A percentile compares a stretch with the other conserved stretches of the same genome.
phyloP scores from a whole-genome alignment of 148 eudicot genomes.

The Vaccinium myrtillus region DNA sequence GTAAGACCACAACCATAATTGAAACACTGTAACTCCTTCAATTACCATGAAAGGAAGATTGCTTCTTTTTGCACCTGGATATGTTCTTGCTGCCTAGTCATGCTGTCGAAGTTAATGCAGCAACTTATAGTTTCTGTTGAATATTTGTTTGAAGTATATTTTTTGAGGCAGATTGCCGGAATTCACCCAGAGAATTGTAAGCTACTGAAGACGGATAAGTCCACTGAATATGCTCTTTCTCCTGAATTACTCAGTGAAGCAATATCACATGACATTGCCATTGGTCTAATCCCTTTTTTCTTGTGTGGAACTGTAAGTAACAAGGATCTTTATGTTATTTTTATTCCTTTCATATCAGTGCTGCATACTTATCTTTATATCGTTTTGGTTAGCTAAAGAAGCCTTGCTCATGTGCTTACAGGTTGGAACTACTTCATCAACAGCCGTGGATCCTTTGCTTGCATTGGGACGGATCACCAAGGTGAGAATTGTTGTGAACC shows the following conservation, averaged over 20 bases:
- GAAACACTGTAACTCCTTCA: neutral
- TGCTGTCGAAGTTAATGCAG: neutral
- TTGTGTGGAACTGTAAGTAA: conserved; percentile 84
- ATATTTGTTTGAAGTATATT: conserved; percentile 1
- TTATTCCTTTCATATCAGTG: neutral
- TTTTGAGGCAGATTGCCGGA: conserved; percentile 72
- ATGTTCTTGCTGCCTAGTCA: neutral
- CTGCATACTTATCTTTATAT: neutral
- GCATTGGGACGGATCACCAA: conserved; percentile 71
- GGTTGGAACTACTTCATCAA: conserved; percentile 96
- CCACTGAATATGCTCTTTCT: conserved; percentile 71
- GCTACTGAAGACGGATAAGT: conserved; percentile 64
- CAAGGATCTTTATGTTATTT: neutral
- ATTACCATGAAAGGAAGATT: neutral
- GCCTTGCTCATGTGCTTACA: conserved; percentile 26
- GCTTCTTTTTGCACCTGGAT: neutral
- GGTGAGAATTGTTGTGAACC: conserved; percentile 36
- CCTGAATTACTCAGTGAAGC: conserved; percentile 60
- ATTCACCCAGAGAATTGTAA: conserved; percentile 72
- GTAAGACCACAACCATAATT: neutral
- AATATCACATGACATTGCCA: conserved; percentile 56
- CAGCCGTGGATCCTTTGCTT: conserved; percentile 88
- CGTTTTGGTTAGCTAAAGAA: neutral
- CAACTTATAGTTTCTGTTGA: neutral
- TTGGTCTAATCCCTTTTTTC: conserved; percentile 77